Evolutionary conservation across 495 filamentous ascomycete species (phyloP).

Genomic region (Penicillium arizonense): DNA sequence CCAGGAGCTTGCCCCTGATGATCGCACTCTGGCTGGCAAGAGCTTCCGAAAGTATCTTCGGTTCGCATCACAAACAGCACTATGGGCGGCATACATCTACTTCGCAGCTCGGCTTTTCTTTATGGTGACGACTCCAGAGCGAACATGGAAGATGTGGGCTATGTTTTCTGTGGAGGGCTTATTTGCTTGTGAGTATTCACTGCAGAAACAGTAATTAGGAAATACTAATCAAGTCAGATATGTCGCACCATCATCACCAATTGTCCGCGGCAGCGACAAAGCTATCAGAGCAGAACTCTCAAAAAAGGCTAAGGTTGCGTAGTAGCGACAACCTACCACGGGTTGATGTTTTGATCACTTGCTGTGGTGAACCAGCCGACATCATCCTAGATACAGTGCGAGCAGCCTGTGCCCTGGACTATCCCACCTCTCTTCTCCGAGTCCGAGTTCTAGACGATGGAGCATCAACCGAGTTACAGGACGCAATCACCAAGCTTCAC

Average conservation of each 20-base stretch:
- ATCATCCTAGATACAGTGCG: slow-evolving; percentile 52
- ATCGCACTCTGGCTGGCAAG: slow-evolving; percentile 11
- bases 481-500: slow-evolving; percentile 24
- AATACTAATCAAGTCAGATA: slow-evolving; percentile 7
- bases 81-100: slow-evolving; percentile 25
- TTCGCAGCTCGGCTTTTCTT: slow-evolving; percentile 19
- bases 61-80: slow-evolving; percentile 19
- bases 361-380: slow-evolving; percentile 49
- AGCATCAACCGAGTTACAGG: slow-evolving; percentile 30
- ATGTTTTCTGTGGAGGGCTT: slow-evolving; percentile 29
- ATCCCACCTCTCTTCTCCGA: slow-evolving; percentile 43
- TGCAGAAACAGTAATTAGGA: neutral
- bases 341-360: slow-evolving; percentile 49
- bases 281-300: neutral
- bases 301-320: slow-evolving; percentile 25
- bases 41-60: slow-evolving; percentile 22
- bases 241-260: slow-evolving; percentile 27
- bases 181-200: slow-evolving; percentile 22
- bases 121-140: slow-evolving; percentile 2
- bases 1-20: slow-evolving; percentile 23
- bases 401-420: slow-evolving; percentile 47
- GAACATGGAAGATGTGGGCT: slow-evolving; percentile 31
- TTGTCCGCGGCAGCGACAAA: slow-evolving; percentile 20
- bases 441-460: slow-evolving; percentile 53
- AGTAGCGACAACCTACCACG: slow-evolving; percentile 28